A percentile compares a stretch with the other conserved stretches of the same genome.
These are phyloP conservation scores for Alternaria sp. DNA, from an alignment of 2,329 filamentous ascomycete species.

Conservation along the genomic window DNA sequence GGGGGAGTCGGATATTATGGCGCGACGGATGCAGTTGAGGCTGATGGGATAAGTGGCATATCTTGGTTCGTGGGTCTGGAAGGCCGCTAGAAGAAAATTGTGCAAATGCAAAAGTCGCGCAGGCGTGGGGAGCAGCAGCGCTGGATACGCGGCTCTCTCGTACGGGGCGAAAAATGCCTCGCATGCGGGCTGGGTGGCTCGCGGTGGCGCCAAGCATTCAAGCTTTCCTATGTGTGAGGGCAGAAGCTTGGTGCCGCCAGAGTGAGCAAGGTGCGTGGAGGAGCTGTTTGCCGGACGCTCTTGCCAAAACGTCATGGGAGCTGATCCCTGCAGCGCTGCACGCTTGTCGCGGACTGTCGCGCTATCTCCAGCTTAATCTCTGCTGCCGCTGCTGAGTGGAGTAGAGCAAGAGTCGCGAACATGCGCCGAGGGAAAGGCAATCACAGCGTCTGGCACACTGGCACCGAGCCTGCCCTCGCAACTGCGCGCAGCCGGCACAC, in stretches of 20 bases:
- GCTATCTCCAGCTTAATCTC: conserved; percentile 37
- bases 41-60: conserved; percentile 4
- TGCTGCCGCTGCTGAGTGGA: conserved; percentile 21
- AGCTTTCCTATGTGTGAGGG: conserved; percentile 11
- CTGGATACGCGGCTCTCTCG: conserved; percentile 11
- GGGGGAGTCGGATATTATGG: conserved; percentile 8
- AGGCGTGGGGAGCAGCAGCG: conserved; percentile 18
- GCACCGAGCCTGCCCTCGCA: neutral
- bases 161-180: conserved; percentile 21
- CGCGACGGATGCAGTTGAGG: conserved; percentile 6
- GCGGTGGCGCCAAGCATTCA: conserved; percentile 13
- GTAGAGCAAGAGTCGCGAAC: conserved; percentile 2
- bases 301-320: conserved; percentile 19
- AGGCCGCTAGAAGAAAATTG: conserved; percentile 30
- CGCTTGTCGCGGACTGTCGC: conserved; percentile 22
- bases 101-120: conserved; percentile 21
- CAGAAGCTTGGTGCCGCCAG: conserved; percentile 15
- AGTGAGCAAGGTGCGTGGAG: conserved; percentile 3
- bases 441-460: neutral
- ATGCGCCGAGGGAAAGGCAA: neutral
- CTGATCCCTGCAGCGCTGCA: conserved; percentile 15
- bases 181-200: neutral
- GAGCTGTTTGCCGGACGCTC: conserved; percentile 4
- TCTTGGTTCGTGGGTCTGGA: conserved; percentile 23
- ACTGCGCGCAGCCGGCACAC: neutral